These are phyloP conservation scores for Selenicereus undatus DNA, from an alignment of 148 eudicot species.

Conservation along the genomic window DNA sequence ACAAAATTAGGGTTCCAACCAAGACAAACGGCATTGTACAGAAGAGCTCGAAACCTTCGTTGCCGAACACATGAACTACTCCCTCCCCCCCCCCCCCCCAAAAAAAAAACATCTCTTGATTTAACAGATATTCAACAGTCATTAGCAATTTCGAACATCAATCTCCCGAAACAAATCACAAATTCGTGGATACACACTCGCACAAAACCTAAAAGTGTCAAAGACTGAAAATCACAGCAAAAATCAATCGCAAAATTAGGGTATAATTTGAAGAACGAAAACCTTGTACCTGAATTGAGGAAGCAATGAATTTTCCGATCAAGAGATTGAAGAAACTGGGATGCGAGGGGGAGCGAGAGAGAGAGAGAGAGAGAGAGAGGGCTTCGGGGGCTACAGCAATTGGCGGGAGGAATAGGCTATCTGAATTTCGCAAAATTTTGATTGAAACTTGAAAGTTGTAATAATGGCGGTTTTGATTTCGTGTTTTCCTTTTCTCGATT, in stretches of 20 bases:
- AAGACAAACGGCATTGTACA: too few species aligned
- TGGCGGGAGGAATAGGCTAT: slow-evolving; percentile 12
- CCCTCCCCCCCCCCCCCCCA: not conserved
- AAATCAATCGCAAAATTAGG: not conserved
- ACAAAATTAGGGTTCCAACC: slow-evolving; percentile 14
- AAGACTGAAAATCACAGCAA: not conserved
- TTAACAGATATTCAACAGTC: not conserved
- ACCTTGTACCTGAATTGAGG: not conserved
- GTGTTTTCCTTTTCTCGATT: not conserved
- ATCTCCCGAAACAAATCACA: not conserved
- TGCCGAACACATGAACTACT: not conserved
- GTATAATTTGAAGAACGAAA: not conserved
- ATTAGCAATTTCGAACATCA: not conserved
- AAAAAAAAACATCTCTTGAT: not conserved
- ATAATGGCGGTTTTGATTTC: slow-evolving; percentile 17
- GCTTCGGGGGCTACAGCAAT: not conserved
- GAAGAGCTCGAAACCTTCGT: not conserved
- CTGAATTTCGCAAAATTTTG: slow-evolving; percentile 9
- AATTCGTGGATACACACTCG: not conserved
- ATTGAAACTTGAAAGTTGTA: not conserved
- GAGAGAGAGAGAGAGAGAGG: not conserved
- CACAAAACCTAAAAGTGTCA: too few species aligned
- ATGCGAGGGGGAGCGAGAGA: not conserved
- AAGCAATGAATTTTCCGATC: not conserved
- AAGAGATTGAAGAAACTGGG: not conserved